phyloP scores from a whole-genome alignment of 768 basidiomycete genomes.

The Lentinula sp. region DNA sequence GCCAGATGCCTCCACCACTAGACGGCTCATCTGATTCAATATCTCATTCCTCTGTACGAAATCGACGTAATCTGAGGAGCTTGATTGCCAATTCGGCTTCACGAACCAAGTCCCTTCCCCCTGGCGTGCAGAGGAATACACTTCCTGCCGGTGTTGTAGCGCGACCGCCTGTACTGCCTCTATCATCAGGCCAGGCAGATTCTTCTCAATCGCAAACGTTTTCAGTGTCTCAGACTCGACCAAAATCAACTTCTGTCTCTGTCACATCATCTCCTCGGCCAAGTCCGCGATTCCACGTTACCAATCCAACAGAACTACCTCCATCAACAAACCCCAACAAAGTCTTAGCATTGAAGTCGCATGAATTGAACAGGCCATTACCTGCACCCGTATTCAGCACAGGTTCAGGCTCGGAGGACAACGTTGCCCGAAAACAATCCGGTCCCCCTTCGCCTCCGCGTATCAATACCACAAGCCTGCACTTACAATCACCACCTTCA shows the following conservation, averaged over 20 bases:
- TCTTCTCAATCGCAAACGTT: not conserved
- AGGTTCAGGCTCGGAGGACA: not conserved
- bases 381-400: not conserved
- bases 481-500: not conserved
- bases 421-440: not conserved
- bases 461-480: not conserved
- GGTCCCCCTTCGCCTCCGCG: not conserved
- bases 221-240: not conserved
- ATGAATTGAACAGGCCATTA: not conserved
- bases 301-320: slow-evolving; percentile 4
- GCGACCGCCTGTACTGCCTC: not conserved
- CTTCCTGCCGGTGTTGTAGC: not conserved
- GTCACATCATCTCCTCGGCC: not conserved
- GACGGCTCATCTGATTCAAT: not conserved
- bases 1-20: not conserved
- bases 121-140: not conserved
- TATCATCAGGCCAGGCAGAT: not conserved
- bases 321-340: not conserved
- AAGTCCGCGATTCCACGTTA: slow-evolving; percentile 5
- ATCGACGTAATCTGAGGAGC: not conserved
- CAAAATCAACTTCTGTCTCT: not conserved
- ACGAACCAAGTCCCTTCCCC: not conserved
- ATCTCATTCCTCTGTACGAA: not conserved
- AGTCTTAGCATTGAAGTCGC: not conserved
- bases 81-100: not conserved